Evolutionary conservation across 2,329 filamentous ascomycete species (phyloP).

Genomic region (Pochonia chlamydosporia): DNA sequence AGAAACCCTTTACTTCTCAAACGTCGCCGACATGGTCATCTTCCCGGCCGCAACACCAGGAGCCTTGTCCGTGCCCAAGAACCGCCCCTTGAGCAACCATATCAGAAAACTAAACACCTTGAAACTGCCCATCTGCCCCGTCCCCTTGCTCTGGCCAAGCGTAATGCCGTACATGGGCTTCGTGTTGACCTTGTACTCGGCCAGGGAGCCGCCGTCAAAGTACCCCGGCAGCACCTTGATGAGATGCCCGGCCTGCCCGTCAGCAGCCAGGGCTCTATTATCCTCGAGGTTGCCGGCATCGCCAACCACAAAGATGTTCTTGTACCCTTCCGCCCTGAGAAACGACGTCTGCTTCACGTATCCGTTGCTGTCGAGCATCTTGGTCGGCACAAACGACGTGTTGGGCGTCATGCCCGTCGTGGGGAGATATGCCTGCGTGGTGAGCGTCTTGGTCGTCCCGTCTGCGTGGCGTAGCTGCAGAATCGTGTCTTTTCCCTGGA

Average conservation of each 20-base stretch:
- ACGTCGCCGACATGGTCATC: constrained; percentile 21
- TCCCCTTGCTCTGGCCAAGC: constrained; percentile 32
- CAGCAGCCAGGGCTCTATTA: constrained; percentile 23
- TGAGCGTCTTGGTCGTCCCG: constrained; percentile 30
- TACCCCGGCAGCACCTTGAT: constrained; percentile 28
- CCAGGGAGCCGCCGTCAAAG: constrained; percentile 21
- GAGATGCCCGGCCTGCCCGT: constrained; percentile 27
- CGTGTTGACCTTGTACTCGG: constrained; percentile 22
- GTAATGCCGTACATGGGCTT: constrained; percentile 31
- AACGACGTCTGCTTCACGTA: constrained; percentile 31
- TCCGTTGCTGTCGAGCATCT: constrained; percentile 27
- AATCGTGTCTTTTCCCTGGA: constrained; percentile 20
- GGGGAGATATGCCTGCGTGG: constrained; percentile 40
- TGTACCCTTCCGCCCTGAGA: constrained; percentile 28
- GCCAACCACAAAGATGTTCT: constrained; percentile 39
- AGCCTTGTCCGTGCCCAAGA: constrained; percentile 29
- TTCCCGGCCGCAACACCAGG: constrained; percentile 26
- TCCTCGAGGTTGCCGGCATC: constrained; percentile 37
- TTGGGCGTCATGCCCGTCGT: constrained; percentile 40
- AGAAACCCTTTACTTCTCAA: constrained; percentile 27
- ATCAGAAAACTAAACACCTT: constrained; percentile 33
- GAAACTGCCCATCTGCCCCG: constrained; percentile 30
- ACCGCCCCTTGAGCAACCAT: constrained; percentile 32
- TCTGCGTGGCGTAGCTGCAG: constrained; percentile 28
- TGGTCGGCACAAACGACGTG: constrained; percentile 33